Conservation (phyloP, 305 asterid genomes). For the Fraxinus albicans region DNA sequence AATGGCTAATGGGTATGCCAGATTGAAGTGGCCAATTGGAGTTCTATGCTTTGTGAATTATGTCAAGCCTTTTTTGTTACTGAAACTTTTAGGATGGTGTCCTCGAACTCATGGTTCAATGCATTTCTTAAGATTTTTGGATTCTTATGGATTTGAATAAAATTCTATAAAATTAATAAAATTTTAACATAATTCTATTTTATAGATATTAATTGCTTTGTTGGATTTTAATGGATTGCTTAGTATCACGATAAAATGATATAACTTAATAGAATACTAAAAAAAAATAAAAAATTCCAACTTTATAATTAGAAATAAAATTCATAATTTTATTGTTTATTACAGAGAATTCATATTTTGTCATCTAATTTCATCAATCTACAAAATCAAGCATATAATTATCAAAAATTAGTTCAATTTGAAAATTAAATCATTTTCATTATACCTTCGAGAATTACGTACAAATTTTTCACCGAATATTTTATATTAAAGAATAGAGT, state of each 20-base stretch:
- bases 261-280: background rate
- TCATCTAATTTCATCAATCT: background rate
- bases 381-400: background rate
- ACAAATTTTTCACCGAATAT: background rate
- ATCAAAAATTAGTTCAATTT: too few species aligned
- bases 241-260: too few species aligned
- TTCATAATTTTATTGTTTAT: background rate
- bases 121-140: background rate
- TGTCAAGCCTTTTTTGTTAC: background rate
- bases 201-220: background rate
- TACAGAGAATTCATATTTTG: background rate
- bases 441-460: background rate
- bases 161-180: too few species aligned
- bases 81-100: background rate
- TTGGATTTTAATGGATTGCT: background rate
- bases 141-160: background rate
- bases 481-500: background rate
- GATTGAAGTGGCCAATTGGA: background rate
- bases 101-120: background rate
- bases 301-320: background rate
- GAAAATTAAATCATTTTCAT: background rate
- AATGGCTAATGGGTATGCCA: background rate
- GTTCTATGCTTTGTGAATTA: background rate
- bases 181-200: background rate
- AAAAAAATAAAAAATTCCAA: too few species aligned